Base-by-base conservation (phyloP, 2,329 filamentous ascomycete genomes). In the Hansfordia pulvinata region DNA sequence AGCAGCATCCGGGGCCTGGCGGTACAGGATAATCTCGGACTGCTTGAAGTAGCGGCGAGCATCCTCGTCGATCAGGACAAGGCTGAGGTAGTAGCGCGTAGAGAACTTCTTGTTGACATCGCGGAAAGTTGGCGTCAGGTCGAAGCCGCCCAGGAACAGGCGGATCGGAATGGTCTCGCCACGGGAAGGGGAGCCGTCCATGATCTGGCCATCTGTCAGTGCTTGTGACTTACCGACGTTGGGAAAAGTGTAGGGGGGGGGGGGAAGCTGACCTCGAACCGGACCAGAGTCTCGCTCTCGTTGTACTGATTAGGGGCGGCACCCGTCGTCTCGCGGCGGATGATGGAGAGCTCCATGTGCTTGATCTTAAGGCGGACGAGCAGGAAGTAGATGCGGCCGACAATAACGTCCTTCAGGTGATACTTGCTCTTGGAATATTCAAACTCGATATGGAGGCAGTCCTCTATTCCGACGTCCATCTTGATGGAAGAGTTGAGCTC, bases 41-140 rank as follows among this genome's bases (percentile, higher is more conserved):
- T 98, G 90, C 56, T 98, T 98, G 61, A 98, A 98, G 60, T 98
- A 98, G 43, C 90, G 75, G 43, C 90, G 76, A 26, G 90, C 90
- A 53, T 98, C 90, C 71, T 94, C 86, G 46, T 94, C 86, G 40
- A 94, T 94, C 40, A 94, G 67, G 13, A 98, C 90, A 35, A 98
- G 60, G 50, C 86, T 94, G 35, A 98, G 70, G 58, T 98, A 98
- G 59, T 98, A 98, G 45, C 90, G 70, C 19, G 88, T 96, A 15
- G 88, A 96, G 56, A 93, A 98, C 60, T 98, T 98, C 68, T 98
- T 98, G 70, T 98, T 98, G 41, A 98, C 92, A 52, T 98, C 90
- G 35, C 90, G 81, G 70, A 98, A 98, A 9, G 90, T 98, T 10
- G 90, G 90, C 4, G 90, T 98, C 35, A 98, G 59, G 54, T 98